Evolutionary conservation across 495 filamentous ascomycete species (phyloP).

Genomic region (Bathelium albidoporum): DNA sequence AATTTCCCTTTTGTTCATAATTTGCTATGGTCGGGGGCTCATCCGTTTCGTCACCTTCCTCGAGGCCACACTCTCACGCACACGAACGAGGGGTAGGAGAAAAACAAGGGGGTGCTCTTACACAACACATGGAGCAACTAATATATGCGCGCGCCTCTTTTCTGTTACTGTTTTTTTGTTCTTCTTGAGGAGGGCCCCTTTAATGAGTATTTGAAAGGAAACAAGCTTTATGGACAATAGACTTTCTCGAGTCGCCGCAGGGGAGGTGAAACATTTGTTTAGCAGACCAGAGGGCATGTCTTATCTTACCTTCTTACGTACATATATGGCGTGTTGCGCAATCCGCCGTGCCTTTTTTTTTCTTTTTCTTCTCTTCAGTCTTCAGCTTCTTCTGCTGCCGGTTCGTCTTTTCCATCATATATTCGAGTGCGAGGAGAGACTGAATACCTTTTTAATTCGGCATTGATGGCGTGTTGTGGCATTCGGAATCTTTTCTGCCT

Average conservation of each 20-base stretch:
- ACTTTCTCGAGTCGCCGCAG: neutral
- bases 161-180: no score
- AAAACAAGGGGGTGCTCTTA: neutral
- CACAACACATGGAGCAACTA: neutral
- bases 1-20: neutral
- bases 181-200: neutral
- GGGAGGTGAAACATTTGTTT: constrained; percentile 1
- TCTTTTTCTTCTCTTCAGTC: neutral
- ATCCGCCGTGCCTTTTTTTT: neutral
- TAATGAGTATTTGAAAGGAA: neutral
- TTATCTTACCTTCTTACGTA: neutral
- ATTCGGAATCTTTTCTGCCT: neutral
- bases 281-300: neutral
- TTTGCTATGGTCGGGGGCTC: constrained; percentile 1
- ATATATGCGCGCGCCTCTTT: neutral
- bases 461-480: neutral
- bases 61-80: neutral
- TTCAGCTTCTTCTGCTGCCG: neutral
- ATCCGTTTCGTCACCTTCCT: neutral
- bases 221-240: neutral
- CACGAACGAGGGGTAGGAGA: neutral
- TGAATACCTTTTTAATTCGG: neutral
- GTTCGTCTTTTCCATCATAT: no score
- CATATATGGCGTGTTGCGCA: neutral
- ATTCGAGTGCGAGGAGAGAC: neutral